phyloP scores from a whole-genome alignment of 768 basidiomycete genomes.

The Boletellus ananiceps region DNA sequence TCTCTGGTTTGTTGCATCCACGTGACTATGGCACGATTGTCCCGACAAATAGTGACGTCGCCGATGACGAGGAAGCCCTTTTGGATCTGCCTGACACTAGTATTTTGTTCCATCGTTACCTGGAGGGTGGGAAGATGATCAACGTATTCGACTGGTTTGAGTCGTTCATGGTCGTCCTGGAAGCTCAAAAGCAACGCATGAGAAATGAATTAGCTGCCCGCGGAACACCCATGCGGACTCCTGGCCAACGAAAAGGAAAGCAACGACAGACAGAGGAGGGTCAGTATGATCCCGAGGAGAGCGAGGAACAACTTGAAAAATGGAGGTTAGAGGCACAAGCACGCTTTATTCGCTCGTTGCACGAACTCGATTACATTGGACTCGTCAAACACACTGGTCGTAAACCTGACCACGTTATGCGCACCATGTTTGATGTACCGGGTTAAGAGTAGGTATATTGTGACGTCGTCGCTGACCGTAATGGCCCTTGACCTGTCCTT shows the following conservation, averaged over 20 bases:
- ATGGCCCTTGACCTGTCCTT: slow-evolving; percentile 6
- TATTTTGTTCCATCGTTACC: slow-evolving; percentile 72
- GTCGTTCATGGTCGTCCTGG: slow-evolving; percentile 64
- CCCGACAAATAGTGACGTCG: slow-evolving; percentile 7
- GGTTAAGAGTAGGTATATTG: slow-evolving; percentile 15
- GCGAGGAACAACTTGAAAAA: slow-evolving; percentile 39
- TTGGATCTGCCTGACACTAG: slow-evolving; percentile 68
- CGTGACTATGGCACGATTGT: slow-evolving; percentile 37
- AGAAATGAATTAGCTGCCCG: background rate
- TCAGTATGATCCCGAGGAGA: slow-evolving; percentile 9
- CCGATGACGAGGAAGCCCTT: slow-evolving; percentile 32
- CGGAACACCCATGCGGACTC: slow-evolving; percentile 7
- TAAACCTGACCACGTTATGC: slow-evolving; percentile 71
- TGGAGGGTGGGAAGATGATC: slow-evolving; percentile 76
- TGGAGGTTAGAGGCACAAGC: slow-evolving; percentile 69
- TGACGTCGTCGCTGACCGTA: background rate
- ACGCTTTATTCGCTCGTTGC: slow-evolving; percentile 72
- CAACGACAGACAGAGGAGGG: slow-evolving; percentile 26
- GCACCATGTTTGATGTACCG: slow-evolving; percentile 55
- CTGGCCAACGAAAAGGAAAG: slow-evolving; percentile 24
- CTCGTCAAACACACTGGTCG: slow-evolving; percentile 76
- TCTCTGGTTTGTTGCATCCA: slow-evolving; percentile 60
- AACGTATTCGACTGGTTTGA: slow-evolving; percentile 90
- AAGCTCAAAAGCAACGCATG: slow-evolving; percentile 41
- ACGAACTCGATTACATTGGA: slow-evolving; percentile 78